Percentiles rank a stretch among this genome's conserved stretches.
Conservation (phyloP, 148 eudicot genomes). For the Rhododendron henanense region DNA sequence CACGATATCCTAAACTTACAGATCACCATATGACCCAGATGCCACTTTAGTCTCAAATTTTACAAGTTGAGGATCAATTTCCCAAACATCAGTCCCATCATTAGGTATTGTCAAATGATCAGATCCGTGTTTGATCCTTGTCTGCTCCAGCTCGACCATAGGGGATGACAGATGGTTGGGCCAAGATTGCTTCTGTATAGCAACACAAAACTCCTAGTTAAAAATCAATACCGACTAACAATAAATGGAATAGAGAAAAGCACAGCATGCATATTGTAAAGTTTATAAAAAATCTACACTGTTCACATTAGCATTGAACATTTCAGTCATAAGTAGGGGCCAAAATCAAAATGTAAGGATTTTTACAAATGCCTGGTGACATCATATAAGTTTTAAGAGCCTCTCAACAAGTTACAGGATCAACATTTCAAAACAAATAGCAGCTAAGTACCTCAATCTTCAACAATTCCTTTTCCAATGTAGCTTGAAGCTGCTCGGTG, state of each 20-base stretch:
- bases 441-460: slow-evolving; percentile 69
- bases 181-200: slow-evolving; percentile 70
- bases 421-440: background rate
- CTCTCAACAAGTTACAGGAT: background rate
- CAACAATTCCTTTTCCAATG: slow-evolving; percentile 58
- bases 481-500: slow-evolving; percentile 67
- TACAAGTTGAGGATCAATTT: slow-evolving; percentile 76
- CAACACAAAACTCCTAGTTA: slow-evolving; percentile 11
- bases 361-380: background rate
- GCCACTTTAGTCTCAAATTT: slow-evolving; percentile 86
- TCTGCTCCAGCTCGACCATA: slow-evolving; percentile 39
- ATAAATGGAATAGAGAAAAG: slow-evolving; percentile 1
- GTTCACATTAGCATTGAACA: background rate
- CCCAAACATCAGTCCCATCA: slow-evolving; percentile 99
- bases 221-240: background rate
- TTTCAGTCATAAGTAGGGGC: background rate
- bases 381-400: background rate
- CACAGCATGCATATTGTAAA: background rate
- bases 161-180: slow-evolving; percentile 56
- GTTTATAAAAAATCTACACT: background rate
- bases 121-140: slow-evolving; percentile 34
- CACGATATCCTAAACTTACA: slow-evolving; percentile 54
- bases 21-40: slow-evolving; percentile 97
- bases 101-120: slow-evolving; percentile 74
- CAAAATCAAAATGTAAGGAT: background rate